Base-by-base conservation (phyloP, 805 yeast species). In the Kazachstania bromeliacearum region DNA sequence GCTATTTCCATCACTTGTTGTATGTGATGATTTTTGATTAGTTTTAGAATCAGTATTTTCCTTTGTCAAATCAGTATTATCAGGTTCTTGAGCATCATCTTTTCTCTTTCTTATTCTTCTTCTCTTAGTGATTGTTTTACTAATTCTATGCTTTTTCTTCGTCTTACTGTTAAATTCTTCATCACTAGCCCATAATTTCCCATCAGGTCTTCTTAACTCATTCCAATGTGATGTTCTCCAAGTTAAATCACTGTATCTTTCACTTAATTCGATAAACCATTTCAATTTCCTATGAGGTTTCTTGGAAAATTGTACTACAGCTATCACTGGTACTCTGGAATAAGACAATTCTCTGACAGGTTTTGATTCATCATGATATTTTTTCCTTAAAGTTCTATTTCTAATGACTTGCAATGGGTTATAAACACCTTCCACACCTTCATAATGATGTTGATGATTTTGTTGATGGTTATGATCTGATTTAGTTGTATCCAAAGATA, bases 401-500 rank as follows among this genome's bases (percentile, higher is more conserved):
- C 96, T 62, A 19, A 85, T 74, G n/a, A 78, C 70, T 57, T 84
- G 95, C 30, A 85, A 61, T 3, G 95, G 95, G 51, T 85, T 85
- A 62, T 78, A 85, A 3, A 73, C 70, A 2, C 79, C 83, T 38
- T 77, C 85, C 3, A 80, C 70, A 2, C 72, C 73, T 2, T 66
- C 68, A 43, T 70, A 48, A 44, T 50, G 32, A 46, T 46, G 41
- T 47, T 43, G 13, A 13, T 15, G 13, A n/a, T 16, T 31, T 12
- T 28, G 18, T 7, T 24, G 28, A 10, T 22, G 21, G n/a, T 23
- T 12, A 15, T 22, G 28, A 23, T 28, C 21, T 5, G 19, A 12
- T 2, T 19, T 33, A 13, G 35, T 35, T 12, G 33, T 38, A 13
- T 41, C 52, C 9, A 42, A 36, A 7, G 58, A 59, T 24, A 66